Base-by-base conservation (phyloP, 805 yeast species). In the Spathaspora boniae region DNA sequence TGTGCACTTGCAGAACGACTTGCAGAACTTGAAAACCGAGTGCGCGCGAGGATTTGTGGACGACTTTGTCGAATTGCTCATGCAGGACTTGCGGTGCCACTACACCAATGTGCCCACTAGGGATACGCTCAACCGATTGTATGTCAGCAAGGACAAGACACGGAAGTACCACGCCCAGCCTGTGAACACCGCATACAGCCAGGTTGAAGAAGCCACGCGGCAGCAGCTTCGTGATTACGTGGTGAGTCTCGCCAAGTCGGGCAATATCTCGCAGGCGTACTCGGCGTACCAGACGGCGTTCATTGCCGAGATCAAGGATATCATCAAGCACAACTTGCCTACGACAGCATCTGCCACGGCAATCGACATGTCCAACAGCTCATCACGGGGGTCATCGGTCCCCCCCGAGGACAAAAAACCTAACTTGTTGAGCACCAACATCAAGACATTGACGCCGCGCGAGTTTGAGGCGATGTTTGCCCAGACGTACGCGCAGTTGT, bases 381-480 rank as follows among this genome's bases (percentile, higher is more conserved):
- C 60, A 6, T 58, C 65, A 4, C 47, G 64, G 26, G 37, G 61
- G 1, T 48, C 61, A 2, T 51, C 64, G 27, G 56, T 38, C 9
- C 60, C 51, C 36, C 26, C 29, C n/a, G n/a, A 8, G n/a, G 26
- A 5, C 9, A 21, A 32, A 49, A 34, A n/a, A 48, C 42, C 38
- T 56, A 15, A 36, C 35, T 8, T 52, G 3, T 39, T 66, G 18
- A 58, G 69, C 1, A 37, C 53, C n/a, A 66, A 59, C 36, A 73
- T 93, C 33, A 77, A 80, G 44, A 72, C 75, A 2, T 70, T 87
- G 70, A 69, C 87, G 0, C 82, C 93, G 0, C 58, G 62, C 9
- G 96, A 86, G 40, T 88, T 88, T 51, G 86, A 84, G 48, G 65
- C 60, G 2, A 82, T 88, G 86, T 54, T 86, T 28, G 56, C 70